Evolutionary conservation across 2,329 filamentous ascomycete genomes (phyloP).

Genomic region (Keithomyces neogunnii): DNA sequence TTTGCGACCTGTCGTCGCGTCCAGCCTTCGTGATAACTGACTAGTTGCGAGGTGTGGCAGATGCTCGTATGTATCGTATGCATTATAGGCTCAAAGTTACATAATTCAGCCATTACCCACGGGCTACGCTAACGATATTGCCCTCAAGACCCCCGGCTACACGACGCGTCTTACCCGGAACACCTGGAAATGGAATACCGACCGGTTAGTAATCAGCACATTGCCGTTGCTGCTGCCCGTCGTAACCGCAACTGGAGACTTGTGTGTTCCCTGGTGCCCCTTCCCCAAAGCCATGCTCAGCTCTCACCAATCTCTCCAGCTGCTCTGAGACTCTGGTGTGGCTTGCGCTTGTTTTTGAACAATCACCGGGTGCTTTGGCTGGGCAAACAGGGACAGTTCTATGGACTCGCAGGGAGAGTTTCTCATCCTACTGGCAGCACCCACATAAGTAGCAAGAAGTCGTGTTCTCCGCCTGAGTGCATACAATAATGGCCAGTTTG

Average conservation of each 20-base stretch:
- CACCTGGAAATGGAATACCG: slow-evolving; percentile 14
- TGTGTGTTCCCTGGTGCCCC: too few relatives aligned
- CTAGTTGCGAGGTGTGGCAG: not conserved
- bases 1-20: slow-evolving; percentile 6
- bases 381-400: too few relatives aligned
- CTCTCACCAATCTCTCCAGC: too few relatives aligned
- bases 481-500: not conserved
- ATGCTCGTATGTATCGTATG: not conserved
- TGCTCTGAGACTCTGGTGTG: too few relatives aligned
- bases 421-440: too few relatives aligned
- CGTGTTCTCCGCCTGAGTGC: not conserved
- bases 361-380: too few relatives aligned
- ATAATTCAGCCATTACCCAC: not conserved
- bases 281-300: too few relatives aligned
- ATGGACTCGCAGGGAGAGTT: too few relatives aligned
- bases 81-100: slow-evolving; percentile 1
- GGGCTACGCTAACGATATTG: not conserved
- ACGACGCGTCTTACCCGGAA: slow-evolving; percentile 5
- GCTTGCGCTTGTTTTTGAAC: too few relatives aligned
- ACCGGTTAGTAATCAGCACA: not conserved
- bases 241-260: too few relatives aligned
- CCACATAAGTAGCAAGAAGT: too few relatives aligned
- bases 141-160: slow-evolving; percentile 2
- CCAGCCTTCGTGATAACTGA: not conserved
- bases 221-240: not conserved